Evolutionary conservation across 139 green algal genomes (phyloP).

Genomic region (Coccomyxa sp.): DNA sequence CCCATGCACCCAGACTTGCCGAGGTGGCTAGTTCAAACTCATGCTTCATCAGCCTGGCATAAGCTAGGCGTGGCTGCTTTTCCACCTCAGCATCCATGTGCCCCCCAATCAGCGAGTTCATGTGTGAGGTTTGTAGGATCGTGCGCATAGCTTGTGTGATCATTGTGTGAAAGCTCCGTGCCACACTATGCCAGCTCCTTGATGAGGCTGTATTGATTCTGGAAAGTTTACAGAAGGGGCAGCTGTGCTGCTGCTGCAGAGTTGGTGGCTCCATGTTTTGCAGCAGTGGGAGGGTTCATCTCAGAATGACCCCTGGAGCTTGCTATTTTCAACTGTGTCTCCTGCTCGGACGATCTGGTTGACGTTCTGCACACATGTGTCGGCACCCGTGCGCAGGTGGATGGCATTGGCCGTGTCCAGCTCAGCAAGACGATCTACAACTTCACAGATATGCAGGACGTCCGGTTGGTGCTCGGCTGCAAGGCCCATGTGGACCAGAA

Average conservation of each 20-base stretch:
- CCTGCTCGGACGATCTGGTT: not conserved
- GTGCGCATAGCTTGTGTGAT: not conserved
- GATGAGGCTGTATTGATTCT: too few species aligned
- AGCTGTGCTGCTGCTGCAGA: not conserved
- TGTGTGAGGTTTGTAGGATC: not conserved
- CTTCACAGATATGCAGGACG: constrained; percentile 67
- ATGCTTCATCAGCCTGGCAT: not conserved
- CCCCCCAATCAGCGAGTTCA: not conserved
- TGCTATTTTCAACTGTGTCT: not conserved
- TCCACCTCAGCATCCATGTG: not conserved
- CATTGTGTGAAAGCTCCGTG: too few species aligned
- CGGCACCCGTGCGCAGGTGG: not conserved
- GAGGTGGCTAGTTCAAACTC: not conserved
- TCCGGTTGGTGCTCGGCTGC: constrained; percentile 57
- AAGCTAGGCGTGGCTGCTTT: not conserved
- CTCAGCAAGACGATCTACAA: constrained; percentile 67
- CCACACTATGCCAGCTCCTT: too few species aligned
- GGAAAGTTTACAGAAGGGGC: not conserved
- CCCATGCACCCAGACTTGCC: not conserved
- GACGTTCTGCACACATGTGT: not conserved
- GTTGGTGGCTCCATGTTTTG: not conserved
- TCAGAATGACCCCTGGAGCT: not conserved
- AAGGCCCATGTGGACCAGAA: constrained; percentile 15
- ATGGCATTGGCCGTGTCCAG: constrained; percentile 23
- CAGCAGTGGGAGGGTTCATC: not conserved